Conservation (phyloP, 2,329 filamentous ascomycete genomes). For the Colletotrichum acutatum region DNA sequence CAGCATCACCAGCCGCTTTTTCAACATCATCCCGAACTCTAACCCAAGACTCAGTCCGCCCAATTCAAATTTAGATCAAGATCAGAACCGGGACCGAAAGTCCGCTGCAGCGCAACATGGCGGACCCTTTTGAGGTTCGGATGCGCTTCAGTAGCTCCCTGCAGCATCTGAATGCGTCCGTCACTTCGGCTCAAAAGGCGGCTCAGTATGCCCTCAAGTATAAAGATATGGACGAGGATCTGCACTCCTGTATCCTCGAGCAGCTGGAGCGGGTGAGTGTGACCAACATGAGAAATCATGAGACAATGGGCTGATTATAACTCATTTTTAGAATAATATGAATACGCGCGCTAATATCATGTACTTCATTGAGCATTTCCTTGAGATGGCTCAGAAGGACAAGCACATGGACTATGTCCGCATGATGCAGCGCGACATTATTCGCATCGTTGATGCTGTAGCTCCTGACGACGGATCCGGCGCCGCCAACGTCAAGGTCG, state of each 20-base stretch:
- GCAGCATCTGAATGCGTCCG: slow-evolving; percentile 89
- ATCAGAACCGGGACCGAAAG: background rate
- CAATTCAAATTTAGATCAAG: background rate
- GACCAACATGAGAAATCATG: background rate
- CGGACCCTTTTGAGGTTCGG: slow-evolving; percentile 96
- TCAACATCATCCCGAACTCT: background rate
- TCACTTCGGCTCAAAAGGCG: slow-evolving; percentile 89
- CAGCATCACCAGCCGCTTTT: background rate
- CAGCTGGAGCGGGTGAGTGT: slow-evolving; percentile 82
- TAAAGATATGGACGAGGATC: slow-evolving; percentile 93
- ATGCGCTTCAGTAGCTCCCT: slow-evolving; percentile 95
- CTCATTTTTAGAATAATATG: slow-evolving; percentile 78
- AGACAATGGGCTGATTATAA: slow-evolving; percentile 20
- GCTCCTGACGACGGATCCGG: slow-evolving; percentile 88
- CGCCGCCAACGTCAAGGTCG: slow-evolving; percentile 93
- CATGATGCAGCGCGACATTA: slow-evolving; percentile 95
- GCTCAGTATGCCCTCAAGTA: slow-evolving; percentile 96
- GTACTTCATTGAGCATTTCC: slow-evolving; percentile 97
- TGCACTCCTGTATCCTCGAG: slow-evolving; percentile 97
- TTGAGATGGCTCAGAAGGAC: slow-evolving; percentile 84
- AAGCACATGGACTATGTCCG: slow-evolving; percentile 84
- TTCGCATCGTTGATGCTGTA: slow-evolving; percentile 91
- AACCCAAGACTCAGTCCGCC: too few species aligned
- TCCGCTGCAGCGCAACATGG: slow-evolving; percentile 50
- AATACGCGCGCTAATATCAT: slow-evolving; percentile 98